Evolutionary conservation across 1,139 yeast species (phyloP), one percentile per base, ranked within the genome.

Genomic region (Geotrichum phurueaensis): DNA sequence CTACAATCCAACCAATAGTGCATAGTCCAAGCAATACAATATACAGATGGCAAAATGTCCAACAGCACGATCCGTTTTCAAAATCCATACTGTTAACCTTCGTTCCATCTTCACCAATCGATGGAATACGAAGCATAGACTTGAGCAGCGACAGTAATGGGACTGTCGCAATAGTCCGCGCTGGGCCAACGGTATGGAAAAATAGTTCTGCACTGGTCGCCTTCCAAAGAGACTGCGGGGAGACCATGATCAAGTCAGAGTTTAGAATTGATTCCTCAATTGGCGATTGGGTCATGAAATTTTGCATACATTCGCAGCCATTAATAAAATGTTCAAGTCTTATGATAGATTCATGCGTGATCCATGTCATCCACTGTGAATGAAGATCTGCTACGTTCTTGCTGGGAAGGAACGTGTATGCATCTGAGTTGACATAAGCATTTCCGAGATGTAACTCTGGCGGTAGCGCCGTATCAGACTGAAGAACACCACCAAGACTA

Each of bases 361-460:
- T 65, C 76, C 77, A 74, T 49, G 71, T 73, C 39, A 61, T 64
- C 76, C 77, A 74, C 48, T 69, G 70, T 25, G 60, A 52, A 53
- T 47, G 47, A 18, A 23, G 57, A 10, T 47, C 49, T n/a, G 18
- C 18, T 13, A 20, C 57, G 27, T 45, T 51, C 9, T 31, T 20
- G 5, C 31, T 13, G 9, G 23, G 48, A 12, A 49, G n/a, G 49
- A 58, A 58, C 3, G 31, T 58, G 39, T 52, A 58, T 1, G 57
- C 53, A 3, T 45, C 53, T 7, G 57, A 50, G n/a, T 54, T 55
- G 20, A 45, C 57, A 23, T 25, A 12, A 5, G 60, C 60, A 29
- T 52, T 57, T 22, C 53, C 53, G 13, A 33, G 54, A 33, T 48
- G 22, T 12, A 50, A 12, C 9, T 39, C 50, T 22, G 56, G 50